These are phyloP conservation scores for Jacaranda copaia DNA, from an alignment of 257 asterid species.

Conservation along the genomic window DNA sequence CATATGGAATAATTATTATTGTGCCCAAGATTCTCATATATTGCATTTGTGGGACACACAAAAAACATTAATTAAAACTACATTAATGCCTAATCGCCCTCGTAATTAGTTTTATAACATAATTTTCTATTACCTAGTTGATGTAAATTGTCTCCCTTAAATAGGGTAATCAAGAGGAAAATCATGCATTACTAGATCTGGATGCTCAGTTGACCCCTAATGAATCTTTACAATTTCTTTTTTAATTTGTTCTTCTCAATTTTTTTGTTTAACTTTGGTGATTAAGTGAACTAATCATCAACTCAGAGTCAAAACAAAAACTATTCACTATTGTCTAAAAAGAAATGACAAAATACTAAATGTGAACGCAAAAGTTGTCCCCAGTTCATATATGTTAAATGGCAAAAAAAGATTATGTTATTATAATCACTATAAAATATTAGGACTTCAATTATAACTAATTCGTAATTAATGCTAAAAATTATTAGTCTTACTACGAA, in stretches of 20 bases:
- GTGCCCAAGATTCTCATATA: constrained; percentile 68
- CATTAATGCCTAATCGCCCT: constrained; percentile 11
- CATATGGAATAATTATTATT: constrained; percentile 80
- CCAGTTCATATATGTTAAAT: no score
- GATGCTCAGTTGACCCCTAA: constrained; percentile 41
- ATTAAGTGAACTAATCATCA: constrained; percentile 19
- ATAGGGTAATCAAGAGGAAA: constrained; percentile 29
- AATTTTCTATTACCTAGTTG: constrained; percentile 39
- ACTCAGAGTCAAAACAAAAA: not conserved
- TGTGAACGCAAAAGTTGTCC: no score
- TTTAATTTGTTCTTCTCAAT: no score
- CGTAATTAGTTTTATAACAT: constrained; percentile 9
- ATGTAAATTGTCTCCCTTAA: constrained; percentile 54
- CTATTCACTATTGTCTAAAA: not conserved
- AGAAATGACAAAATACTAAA: no score
- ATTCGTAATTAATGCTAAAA: no score
- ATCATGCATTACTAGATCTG: constrained; percentile 45
- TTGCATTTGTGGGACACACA: constrained; percentile 49
- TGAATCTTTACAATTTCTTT: not conserved
- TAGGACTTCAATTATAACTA: no score
- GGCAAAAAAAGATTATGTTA: no score
- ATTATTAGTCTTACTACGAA: no score
- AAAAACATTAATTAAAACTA: constrained; percentile 17
- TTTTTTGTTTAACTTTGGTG: not conserved
- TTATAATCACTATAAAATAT: no score